These are phyloP conservation scores for Xylaria sp. DNA, from an alignment of 2,329 filamentous ascomycete genomes.

Conservation along the genomic window DNA sequence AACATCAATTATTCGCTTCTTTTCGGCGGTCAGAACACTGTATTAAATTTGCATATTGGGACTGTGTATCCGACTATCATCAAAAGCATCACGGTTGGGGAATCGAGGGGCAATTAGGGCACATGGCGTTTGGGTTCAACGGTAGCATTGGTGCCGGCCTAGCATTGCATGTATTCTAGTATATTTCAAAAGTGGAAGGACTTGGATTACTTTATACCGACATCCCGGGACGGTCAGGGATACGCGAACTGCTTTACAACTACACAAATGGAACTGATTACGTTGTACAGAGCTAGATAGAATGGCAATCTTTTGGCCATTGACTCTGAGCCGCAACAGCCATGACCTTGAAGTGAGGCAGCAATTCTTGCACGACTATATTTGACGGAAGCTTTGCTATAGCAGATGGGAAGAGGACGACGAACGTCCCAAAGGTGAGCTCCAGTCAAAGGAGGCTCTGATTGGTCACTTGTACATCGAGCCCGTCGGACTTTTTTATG, in stretches of 20 bases:
- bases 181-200: constrained; percentile 10
- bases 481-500: constrained; percentile 29
- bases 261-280: not conserved
- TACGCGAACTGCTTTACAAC: not conserved
- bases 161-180: constrained; percentile 27
- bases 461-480: constrained; percentile 12
- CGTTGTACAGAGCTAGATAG: not conserved
- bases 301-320: not conserved
- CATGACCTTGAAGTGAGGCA: not conserved
- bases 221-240: not conserved
- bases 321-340: not conserved
- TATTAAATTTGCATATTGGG: constrained; percentile 23
- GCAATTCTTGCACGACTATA: not conserved
- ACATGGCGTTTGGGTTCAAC: constrained; percentile 22
- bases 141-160: constrained; percentile 24
- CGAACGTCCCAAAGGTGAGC: not conserved
- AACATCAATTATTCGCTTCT: constrained; percentile 14
- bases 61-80: constrained; percentile 6
- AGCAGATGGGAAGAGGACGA: not conserved
- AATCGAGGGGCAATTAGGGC: constrained; percentile 3
- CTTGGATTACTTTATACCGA: constrained; percentile 16
- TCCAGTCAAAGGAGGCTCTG: not conserved
- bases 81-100: constrained; percentile 21
- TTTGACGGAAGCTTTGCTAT: not conserved
- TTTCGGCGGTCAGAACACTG: constrained; percentile 19